A percentile compares a stretch with the other conserved stretches of the same genome.
phyloP scores from a whole-genome alignment of 352 stramenopile species.

The Aphanomyces astaci region DNA sequence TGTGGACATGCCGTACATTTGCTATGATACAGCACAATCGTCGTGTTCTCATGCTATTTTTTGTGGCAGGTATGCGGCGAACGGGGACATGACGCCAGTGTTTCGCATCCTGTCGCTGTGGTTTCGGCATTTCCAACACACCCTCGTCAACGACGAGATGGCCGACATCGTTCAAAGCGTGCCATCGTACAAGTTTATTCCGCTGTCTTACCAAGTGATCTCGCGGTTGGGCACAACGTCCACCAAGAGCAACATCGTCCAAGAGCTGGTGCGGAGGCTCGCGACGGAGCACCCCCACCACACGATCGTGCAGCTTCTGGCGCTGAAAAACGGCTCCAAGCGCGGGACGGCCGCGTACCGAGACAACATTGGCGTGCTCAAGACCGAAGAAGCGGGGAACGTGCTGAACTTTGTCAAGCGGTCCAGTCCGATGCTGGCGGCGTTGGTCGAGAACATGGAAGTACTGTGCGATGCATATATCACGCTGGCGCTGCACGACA shows the following conservation, averaged over 20 bases:
- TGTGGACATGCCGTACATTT: too few relatives aligned
- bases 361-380: slow-evolving; percentile 70
- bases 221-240: slow-evolving; percentile 79
- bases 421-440: slow-evolving; percentile 39
- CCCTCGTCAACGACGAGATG: slow-evolving; percentile 77
- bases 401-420: slow-evolving; percentile 46
- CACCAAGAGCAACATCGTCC: slow-evolving; percentile 58
- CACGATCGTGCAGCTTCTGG: slow-evolving; percentile 92
- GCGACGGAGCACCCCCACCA: slow-evolving; percentile 95
- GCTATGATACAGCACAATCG: too few relatives aligned
- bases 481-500: slow-evolving; percentile 75
- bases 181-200: slow-evolving; percentile 94
- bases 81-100: slow-evolving; percentile 81
- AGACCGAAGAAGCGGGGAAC: slow-evolving; percentile 50
- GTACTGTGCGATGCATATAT: slow-evolving; percentile 66
- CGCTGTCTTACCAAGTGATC: slow-evolving; percentile 97
- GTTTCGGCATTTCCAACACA: slow-evolving; percentile 85
- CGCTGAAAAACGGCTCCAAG: slow-evolving; percentile 89
- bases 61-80: slow-evolving; percentile 40
- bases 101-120: slow-evolving; percentile 92
- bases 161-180: slow-evolving; percentile 72
- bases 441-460: slow-evolving; percentile 69
- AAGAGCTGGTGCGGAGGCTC: slow-evolving; percentile 86
- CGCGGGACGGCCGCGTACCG: slow-evolving; percentile 71
- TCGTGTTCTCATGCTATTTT: slow-evolving; percentile 23